phyloP scores from a whole-genome alignment of 1,284 basidiomycete genomes.

The Trametes hirsuta region DNA sequence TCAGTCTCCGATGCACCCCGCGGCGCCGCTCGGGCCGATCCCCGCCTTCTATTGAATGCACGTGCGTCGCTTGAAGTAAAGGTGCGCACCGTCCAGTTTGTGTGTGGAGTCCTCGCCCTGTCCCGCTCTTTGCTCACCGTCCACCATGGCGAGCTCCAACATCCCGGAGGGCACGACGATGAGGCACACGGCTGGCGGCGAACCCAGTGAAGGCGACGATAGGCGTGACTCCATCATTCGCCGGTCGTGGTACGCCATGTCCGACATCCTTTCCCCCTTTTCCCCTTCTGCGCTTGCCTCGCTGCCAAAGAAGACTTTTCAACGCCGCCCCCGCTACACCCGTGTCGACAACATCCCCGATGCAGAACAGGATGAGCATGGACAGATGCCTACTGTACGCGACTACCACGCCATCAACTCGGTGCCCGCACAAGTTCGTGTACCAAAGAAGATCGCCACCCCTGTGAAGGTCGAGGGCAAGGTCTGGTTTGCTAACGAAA shows the following conservation, averaged over 20 bases:
- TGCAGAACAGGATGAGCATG: slow-evolving; percentile 50
- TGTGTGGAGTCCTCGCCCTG: slow-evolving; percentile 19
- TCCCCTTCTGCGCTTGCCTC: slow-evolving; percentile 68
- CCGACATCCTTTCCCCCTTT: slow-evolving; percentile 68
- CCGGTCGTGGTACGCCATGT: slow-evolving; percentile 61
- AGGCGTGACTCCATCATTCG: slow-evolving; percentile 36
- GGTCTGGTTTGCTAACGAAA: slow-evolving; percentile 99
- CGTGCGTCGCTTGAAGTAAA: slow-evolving; percentile 12
- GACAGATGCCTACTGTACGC: slow-evolving; percentile 59
- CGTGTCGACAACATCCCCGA: slow-evolving; percentile 74
- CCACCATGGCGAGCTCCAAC: slow-evolving; percentile 23
- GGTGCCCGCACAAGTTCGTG: slow-evolving; percentile 60
- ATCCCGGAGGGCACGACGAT: slow-evolving; percentile 5
- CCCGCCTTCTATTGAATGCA: neutral
- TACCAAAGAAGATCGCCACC: slow-evolving; percentile 88
- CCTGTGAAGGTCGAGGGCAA: slow-evolving; percentile 95
- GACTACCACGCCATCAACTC: slow-evolving; percentile 75
- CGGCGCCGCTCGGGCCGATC: neutral
- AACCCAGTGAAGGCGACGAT: slow-evolving; percentile 26
- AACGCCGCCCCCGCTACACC: slow-evolving; percentile 59
- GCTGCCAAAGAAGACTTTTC: slow-evolving; percentile 57
- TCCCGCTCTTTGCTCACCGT: slow-evolving; percentile 6
- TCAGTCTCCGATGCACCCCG: neutral
- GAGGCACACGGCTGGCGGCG: slow-evolving; percentile 3
- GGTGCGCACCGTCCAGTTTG: slow-evolving; percentile 10